Base-by-base conservation (phyloP, 257 asterid species). In the Dorcoceras hygrometricum region DNA sequence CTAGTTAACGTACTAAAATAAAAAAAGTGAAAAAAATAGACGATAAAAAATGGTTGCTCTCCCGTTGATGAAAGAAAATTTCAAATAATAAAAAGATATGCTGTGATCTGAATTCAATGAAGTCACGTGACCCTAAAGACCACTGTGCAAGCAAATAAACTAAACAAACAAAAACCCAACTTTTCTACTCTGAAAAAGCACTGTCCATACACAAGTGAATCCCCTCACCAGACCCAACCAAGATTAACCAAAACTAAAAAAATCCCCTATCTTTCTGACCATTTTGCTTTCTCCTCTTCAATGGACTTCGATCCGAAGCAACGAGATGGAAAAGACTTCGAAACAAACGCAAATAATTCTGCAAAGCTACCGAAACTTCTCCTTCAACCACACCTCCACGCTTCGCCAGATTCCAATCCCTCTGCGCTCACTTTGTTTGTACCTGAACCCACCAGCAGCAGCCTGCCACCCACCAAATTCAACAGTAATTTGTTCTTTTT, bases 241-340 rank as follows among this genome's bases (percentile, higher is more conserved):
- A 50, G 22, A 59, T 23, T 50, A 62, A 27, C 73, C 32, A 46
- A 19, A 55, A 53, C 27, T 27, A 34, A 70, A 32, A 58, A 34
- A 31, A 28, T 11, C 55, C 66, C 7, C 73, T 16, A 55, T 50
- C 58, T 65, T 39, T 67, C 25, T 73, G 36, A 27, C 63, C 32
- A 59, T 11, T 31, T 11, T 31, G n/a, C 27, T 16, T 6, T n/a
- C 23, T 10, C 31, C 20, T 65, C 14, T 32, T 68, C 73, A 59
- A 89, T 91, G 98, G 96, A 89, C 80, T 87, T 91, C 75, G 77
- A 81, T 75, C 74, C 80, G 85, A 91, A 87, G 84, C 93, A 87
- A 72, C 68, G 77, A 76, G 77, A 75, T 60, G 75, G 77, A 28
- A 75, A 78, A 24, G 71, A 78, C 24, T 64, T 69, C 4, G 71